phyloP scores from a whole-genome alignment of 1,139 yeast genomes.

The Diutina catenulata region DNA sequence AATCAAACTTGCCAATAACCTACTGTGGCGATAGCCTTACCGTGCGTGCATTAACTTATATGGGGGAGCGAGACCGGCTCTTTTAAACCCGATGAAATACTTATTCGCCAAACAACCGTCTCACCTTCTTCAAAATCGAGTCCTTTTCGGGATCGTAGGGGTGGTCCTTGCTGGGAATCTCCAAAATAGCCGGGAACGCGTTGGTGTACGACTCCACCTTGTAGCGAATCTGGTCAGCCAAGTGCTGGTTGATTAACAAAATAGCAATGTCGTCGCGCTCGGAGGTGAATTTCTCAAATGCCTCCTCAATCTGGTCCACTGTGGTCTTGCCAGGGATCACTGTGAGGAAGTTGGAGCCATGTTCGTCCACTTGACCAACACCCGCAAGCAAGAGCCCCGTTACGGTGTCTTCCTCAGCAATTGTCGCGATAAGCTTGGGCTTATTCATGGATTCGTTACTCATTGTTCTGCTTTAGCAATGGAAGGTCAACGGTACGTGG shows the following conservation, averaged over 20 bases:
- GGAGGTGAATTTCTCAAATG: slow-evolving; percentile 64
- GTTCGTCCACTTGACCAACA: slow-evolving; percentile 72
- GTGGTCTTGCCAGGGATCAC: slow-evolving; percentile 75
- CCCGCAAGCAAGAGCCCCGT: slow-evolving; percentile 96
- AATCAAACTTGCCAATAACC: too few relatives aligned
- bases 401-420: slow-evolving; percentile 95
- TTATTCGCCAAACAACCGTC: slow-evolving; percentile 88
- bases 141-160: slow-evolving; percentile 99
- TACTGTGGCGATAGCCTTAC: too few relatives aligned
- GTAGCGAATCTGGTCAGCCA: slow-evolving; percentile 82
- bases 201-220: slow-evolving; percentile 74
- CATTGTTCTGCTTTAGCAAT: too few relatives aligned
- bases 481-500: too few relatives aligned
- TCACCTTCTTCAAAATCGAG: slow-evolving; percentile 84
- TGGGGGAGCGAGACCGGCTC: not conserved
- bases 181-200: slow-evolving; percentile 94
- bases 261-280: slow-evolving; percentile 88
- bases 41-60: not conserved
- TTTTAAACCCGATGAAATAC: slow-evolving; percentile 6
- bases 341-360: slow-evolving; percentile 68
- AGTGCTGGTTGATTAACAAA: slow-evolving; percentile 82
- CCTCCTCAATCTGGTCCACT: slow-evolving; percentile 60
- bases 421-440: slow-evolving; percentile 77
- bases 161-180: slow-evolving; percentile 96
- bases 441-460: slow-evolving; percentile 23